Percentiles rank a stretch among this genome's conserved stretches.
Evolutionary conservation across 2,329 filamentous ascomycete genomes (phyloP).

Genomic region (Daldinia sp.): DNA sequence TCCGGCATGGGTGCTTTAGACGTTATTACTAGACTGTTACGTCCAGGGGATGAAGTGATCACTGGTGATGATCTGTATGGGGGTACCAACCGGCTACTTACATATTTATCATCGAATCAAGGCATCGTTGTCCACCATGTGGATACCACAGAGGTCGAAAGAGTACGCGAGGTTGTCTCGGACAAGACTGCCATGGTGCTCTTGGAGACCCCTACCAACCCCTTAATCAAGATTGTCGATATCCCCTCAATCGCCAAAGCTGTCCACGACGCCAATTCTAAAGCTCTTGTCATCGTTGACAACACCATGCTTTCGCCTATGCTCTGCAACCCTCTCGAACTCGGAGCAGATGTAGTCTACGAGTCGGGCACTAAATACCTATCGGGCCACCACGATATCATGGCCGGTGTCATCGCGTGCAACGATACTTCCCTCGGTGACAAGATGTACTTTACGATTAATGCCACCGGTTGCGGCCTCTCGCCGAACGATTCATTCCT

Average conservation of each 20-base stretch:
- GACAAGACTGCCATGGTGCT: conserved; percentile 93
- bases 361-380: conserved; percentile 98
- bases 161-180: conserved; percentile 73
- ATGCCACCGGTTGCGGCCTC: conserved; percentile 91
- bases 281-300: conserved; percentile 88
- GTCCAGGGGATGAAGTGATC: conserved; percentile 94
- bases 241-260: conserved; percentile 79
- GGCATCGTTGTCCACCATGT: conserved; percentile 96
- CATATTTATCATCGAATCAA: conserved; percentile 87
- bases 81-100: conserved; percentile 91
- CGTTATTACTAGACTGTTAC: conserved; percentile 89
- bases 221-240: conserved; percentile 97
- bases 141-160: conserved; percentile 83
- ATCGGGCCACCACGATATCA: conserved; percentile 97
- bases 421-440: conserved; percentile 85
- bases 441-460: conserved; percentile 96
- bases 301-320: conserved; percentile 99
- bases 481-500: conserved; percentile 97
- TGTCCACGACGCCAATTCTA: conserved; percentile 79
- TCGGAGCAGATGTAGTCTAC: conserved; percentile 95
- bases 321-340: conserved; percentile 89
- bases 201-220: conserved; percentile 96
- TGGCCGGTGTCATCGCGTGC: conserved; percentile 95
- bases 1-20: conserved; percentile 98
- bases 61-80: conserved; percentile 98